These are phyloP conservation scores for Colletotrichum echinochloae DNA, from an alignment of 2,329 filamentous ascomycete genomes.

Conservation along the genomic window DNA sequence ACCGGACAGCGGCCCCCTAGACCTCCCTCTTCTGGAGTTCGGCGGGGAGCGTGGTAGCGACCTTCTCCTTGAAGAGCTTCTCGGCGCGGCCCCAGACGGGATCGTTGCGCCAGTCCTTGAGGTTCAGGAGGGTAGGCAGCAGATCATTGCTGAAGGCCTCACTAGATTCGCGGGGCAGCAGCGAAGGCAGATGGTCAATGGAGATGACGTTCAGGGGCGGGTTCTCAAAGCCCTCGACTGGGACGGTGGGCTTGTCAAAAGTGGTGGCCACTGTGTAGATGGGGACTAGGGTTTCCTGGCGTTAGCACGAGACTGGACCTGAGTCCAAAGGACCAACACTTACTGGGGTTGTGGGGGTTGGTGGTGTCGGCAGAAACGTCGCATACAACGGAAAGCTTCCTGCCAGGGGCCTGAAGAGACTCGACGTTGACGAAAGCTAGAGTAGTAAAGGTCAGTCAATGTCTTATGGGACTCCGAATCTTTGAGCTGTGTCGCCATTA, in stretches of 20 bases:
- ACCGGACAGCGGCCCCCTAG: constrained; percentile 35
- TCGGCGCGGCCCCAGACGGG: constrained; percentile 89
- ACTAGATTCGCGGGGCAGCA: constrained; percentile 87
- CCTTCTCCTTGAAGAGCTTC: constrained; percentile 87
- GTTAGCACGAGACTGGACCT: constrained; percentile 39
- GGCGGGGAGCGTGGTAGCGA: constrained; percentile 71
- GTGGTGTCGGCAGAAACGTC: constrained; percentile 83
- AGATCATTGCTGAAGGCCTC: constrained; percentile 86
- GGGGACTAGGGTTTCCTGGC: constrained; percentile 63
- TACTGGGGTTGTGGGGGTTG: constrained; percentile 70
- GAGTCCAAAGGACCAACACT: not conserved
- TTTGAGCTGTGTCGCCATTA: not conserved
- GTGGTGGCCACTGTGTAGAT: constrained; percentile 89
- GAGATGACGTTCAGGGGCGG: constrained; percentile 82
- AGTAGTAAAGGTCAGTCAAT: constrained; percentile 62
- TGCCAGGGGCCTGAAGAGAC: constrained; percentile 73
- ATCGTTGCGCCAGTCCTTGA: constrained; percentile 79
- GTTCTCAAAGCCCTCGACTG: constrained; percentile 70
- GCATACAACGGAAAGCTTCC: constrained; percentile 83
- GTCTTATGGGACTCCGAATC: not conserved
- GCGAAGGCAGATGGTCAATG: constrained; percentile 86
- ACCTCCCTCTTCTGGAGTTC: constrained; percentile 43
- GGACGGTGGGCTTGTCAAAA: constrained; percentile 88
- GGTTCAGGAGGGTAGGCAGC: constrained; percentile 79
- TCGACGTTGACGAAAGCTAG: constrained; percentile 77